A percentile compares a stretch with the other conserved stretches of the same genome.
These are phyloP conservation scores for Pochonia chlamydosporia DNA, from an alignment of 2,329 filamentous ascomycete genomes.

Conservation along the genomic window DNA sequence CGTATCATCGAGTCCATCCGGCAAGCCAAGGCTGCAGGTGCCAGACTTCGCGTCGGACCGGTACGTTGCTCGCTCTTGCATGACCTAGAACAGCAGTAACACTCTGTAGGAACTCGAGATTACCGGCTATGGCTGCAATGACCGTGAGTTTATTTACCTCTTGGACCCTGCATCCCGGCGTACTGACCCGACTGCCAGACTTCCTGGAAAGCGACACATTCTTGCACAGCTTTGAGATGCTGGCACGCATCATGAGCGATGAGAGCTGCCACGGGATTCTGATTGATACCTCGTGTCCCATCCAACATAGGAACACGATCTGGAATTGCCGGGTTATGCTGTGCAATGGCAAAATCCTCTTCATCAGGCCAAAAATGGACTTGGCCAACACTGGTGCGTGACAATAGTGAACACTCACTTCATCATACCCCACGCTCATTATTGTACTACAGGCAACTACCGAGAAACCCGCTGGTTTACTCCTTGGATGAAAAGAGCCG, in stretches of 20 bases:
- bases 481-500: conserved; percentile 27
- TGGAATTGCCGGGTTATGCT: conserved; percentile 14
- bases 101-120: conserved; percentile 36
- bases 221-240: conserved; percentile 25
- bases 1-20: conserved; percentile 59
- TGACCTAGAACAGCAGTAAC: neutral
- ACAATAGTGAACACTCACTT: neutral
- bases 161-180: conserved; percentile 20
- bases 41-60: conserved; percentile 55
- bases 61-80: conserved; percentile 18
- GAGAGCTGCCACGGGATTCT: conserved; percentile 30
- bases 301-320: conserved; percentile 29
- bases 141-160: conserved; percentile 30
- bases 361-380: conserved; percentile 66
- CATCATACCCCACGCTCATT: neutral
- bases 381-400: conserved; percentile 21
- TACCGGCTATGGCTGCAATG: conserved; percentile 25
- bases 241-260: conserved; percentile 26
- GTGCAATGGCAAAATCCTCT: conserved; percentile 58
- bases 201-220: conserved; percentile 44
- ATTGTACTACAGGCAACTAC: conserved; percentile 36
- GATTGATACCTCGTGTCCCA: conserved; percentile 31
- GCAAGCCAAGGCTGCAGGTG: conserved; percentile 52
- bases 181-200: conserved; percentile 21
- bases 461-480: conserved; percentile 36